These are phyloP conservation scores for Cardamine chenopodiifolia DNA, from an alignment of 345 rosid species.

Conservation along the genomic window DNA sequence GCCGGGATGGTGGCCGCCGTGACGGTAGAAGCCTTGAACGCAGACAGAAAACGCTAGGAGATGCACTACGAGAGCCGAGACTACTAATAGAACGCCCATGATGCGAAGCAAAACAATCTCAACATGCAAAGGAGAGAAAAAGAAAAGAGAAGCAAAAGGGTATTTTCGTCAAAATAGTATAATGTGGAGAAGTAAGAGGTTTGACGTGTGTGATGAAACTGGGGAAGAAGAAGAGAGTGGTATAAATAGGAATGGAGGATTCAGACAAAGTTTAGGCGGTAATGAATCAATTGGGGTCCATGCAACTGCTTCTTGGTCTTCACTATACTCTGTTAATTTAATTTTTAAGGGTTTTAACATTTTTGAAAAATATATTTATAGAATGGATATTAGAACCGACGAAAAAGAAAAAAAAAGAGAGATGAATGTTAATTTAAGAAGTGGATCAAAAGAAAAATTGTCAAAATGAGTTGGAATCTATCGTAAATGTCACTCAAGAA, in stretches of 20 bases:
- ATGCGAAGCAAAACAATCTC: slow-evolving; percentile 15
- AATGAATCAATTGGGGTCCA: slow-evolving; percentile 43
- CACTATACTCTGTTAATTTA: slow-evolving; percentile 9
- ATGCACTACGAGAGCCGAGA: slow-evolving; percentile 23
- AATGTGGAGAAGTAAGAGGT: slow-evolving; percentile 11
- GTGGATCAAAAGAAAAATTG: slow-evolving; percentile 20
- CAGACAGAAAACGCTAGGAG: slow-evolving; percentile 25
- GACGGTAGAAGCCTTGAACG: slow-evolving; percentile 31
- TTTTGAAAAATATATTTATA: not conserved
- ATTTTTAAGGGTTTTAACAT: not conserved
- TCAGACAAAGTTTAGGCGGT: slow-evolving; percentile 37
- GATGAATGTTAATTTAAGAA: slow-evolving; percentile 13
- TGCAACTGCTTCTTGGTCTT: slow-evolving; percentile 30
- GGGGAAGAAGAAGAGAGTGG: slow-evolving; percentile 24
- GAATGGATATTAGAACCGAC: slow-evolving; percentile 15
- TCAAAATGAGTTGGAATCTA: slow-evolving; percentile 34
- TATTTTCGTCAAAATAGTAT: slow-evolving; percentile 8
- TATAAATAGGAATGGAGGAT: slow-evolving; percentile 31
- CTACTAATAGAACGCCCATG: slow-evolving; percentile 35
- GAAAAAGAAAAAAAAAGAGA: slow-evolving; percentile 13
- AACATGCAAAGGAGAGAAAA: slow-evolving; percentile 12
- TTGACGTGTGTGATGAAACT: slow-evolving; percentile 29
- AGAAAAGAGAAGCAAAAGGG: not conserved
- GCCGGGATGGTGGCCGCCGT: slow-evolving; percentile 33
- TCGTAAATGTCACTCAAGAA: slow-evolving; percentile 28